phyloP scores from a whole-genome alignment of 192 early-diverging fungal genomes.

The Coemansia sp. region DNA sequence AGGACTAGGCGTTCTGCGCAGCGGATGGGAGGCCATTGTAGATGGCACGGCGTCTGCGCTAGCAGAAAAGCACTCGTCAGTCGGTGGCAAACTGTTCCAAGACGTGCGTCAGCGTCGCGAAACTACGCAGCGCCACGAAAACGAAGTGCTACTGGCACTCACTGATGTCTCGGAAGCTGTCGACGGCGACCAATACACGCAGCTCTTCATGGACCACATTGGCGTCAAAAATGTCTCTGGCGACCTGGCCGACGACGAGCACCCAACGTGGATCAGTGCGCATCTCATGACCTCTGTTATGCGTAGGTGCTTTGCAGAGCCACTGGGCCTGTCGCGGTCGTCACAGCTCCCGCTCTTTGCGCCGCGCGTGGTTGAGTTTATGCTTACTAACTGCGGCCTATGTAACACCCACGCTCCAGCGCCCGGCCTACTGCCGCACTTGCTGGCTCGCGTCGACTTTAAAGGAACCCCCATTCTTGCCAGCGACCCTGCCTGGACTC shows the following conservation, averaged over 20 bases:
- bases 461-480: slow-evolving; percentile 19
- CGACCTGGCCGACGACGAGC: slow-evolving; percentile 9
- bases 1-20: slow-evolving; percentile 53
- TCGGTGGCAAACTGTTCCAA: slow-evolving; percentile 9
- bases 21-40: slow-evolving; percentile 54
- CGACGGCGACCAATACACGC: slow-evolving; percentile 52
- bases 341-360: slow-evolving; percentile 53
- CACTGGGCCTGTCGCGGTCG: slow-evolving; percentile 51
- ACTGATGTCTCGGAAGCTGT: slow-evolving; percentile 49
- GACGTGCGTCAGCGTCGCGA: slow-evolving; percentile 36
- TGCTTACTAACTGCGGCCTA: slow-evolving; percentile 52
- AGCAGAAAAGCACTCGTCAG: slow-evolving; percentile 13
- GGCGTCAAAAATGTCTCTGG: slow-evolving; percentile 19
- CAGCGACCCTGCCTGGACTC: slow-evolving; percentile 38
- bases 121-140: slow-evolving; percentile 46
- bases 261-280: slow-evolving; percentile 49
- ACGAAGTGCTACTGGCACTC: slow-evolving; percentile 49
- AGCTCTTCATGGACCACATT: slow-evolving; percentile 55
- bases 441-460: slow-evolving; percentile 48
- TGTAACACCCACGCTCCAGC: slow-evolving; percentile 53
- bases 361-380: slow-evolving; percentile 53
- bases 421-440: slow-evolving; percentile 47
- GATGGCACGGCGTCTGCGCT: slow-evolving; percentile 29
- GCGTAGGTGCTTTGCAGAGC: slow-evolving; percentile 58
- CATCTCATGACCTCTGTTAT: slow-evolving; percentile 58